These are phyloP conservation scores for Posidonia oceanica DNA, from an alignment of 116 monocot species.

Conservation along the genomic window DNA sequence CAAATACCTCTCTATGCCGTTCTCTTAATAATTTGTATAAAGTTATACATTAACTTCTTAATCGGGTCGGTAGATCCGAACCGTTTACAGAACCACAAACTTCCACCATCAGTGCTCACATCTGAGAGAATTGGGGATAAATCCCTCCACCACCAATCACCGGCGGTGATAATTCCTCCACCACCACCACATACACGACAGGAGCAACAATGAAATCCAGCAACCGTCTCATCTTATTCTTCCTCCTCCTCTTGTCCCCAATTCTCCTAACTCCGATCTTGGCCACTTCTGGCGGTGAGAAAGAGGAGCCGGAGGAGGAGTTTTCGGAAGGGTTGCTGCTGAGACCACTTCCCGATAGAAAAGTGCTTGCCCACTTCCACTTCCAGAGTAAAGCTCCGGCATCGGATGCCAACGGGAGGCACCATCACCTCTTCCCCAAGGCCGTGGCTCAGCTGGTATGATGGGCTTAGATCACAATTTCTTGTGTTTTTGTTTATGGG, in stretches of 20 bases:
- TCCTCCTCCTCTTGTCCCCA: slow-evolving; percentile 21
- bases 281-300: background rate
- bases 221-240: background rate
- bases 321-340: slow-evolving; percentile 92
- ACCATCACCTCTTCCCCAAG: slow-evolving; percentile 92
- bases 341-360: slow-evolving; percentile 69
- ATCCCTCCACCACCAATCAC: no score
- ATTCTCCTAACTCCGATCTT: slow-evolving; percentile 12
- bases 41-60: no score
- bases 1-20: no score
- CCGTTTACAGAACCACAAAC: no score
- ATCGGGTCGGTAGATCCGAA: no score
- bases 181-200: no score
- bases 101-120: no score
- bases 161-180: no score
- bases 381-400: slow-evolving; percentile 50
- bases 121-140: no score
- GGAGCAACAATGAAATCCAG: no score
- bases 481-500: background rate
- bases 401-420: slow-evolving; percentile 42
- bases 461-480: background rate
- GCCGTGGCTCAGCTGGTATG: slow-evolving; percentile 82
- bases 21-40: no score
- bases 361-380: slow-evolving; percentile 77
- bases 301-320: slow-evolving; percentile 30